These are phyloP conservation scores for Mycosphaerella sp. DNA, from an alignment of 2,329 filamentous ascomycete genomes.

Conservation along the genomic window DNA sequence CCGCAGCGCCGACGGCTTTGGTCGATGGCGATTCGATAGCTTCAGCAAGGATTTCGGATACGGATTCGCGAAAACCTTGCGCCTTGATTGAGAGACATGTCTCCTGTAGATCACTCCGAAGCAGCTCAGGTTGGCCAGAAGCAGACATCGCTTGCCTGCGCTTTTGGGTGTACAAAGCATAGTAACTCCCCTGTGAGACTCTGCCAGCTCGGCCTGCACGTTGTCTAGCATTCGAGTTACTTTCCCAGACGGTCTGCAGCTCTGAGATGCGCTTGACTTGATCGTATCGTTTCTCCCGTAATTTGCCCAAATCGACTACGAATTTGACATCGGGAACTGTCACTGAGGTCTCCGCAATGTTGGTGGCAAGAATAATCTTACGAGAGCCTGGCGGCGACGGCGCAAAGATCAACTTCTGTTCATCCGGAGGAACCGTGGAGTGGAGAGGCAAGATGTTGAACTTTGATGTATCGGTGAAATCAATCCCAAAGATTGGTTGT, in stretches of 20 bases:
- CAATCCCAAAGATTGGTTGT: constrained; percentile 31
- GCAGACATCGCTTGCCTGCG: constrained; percentile 34
- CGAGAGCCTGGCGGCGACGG: constrained; percentile 38
- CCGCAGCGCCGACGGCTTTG: constrained; percentile 35
- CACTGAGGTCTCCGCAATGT: constrained; percentile 48
- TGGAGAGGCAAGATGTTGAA: constrained; percentile 46
- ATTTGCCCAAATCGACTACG: constrained; percentile 46
- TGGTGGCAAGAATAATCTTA: constrained; percentile 47
- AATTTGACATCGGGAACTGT: constrained; percentile 49
- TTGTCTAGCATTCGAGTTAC: constrained; percentile 44
- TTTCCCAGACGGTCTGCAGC: constrained; percentile 43
- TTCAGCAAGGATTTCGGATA: constrained; percentile 40
- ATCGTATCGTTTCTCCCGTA: constrained; percentile 38
- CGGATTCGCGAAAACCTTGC: constrained; percentile 35
- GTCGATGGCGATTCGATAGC: constrained; percentile 43
- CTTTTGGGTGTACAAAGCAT: constrained; percentile 42
- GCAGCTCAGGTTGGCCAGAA: constrained; percentile 38
- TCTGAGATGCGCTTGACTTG: constrained; percentile 36
- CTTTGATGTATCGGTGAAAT: constrained; percentile 38
- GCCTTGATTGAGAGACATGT: constrained; percentile 42
- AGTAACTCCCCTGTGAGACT: constrained; percentile 46
- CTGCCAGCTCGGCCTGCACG: constrained; percentile 48
- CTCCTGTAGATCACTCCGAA: constrained; percentile 41
- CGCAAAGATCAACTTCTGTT: constrained; percentile 41
- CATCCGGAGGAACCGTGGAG: constrained; percentile 39